These are phyloP conservation scores for Aspergillus diversus DNA, from an alignment of 495 filamentous ascomycete species.

Conservation along the genomic window DNA sequence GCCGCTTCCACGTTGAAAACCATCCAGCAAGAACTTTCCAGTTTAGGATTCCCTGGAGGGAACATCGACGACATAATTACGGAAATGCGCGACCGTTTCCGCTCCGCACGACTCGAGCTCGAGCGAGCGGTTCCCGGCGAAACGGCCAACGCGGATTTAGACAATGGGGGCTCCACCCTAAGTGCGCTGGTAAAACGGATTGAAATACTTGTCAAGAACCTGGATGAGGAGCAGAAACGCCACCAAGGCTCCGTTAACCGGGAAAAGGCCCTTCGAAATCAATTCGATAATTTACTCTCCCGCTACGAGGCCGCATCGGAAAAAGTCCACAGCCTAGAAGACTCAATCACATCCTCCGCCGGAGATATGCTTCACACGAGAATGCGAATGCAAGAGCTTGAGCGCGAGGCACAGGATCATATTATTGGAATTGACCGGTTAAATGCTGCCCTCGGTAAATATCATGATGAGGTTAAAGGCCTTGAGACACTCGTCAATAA, in stretches of 20 bases:
- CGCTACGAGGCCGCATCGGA: constrained; percentile 44
- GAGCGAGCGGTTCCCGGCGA: constrained; percentile 72
- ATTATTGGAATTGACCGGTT: constrained; percentile 62
- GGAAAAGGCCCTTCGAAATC: constrained; percentile 42
- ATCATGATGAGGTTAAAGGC: constrained; percentile 63
- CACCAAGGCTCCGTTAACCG: constrained; percentile 37
- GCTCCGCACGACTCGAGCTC: constrained; percentile 67
- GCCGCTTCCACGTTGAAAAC: constrained; percentile 40
- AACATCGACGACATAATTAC: constrained; percentile 53
- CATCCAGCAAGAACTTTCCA: constrained; percentile 45
- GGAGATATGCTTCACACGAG: constrained; percentile 50
- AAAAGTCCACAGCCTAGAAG: constrained; percentile 55
- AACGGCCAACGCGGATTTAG: constrained; percentile 45
- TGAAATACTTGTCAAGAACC: constrained; percentile 39
- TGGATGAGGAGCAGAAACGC: constrained; percentile 36
- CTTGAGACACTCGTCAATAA: constrained; percentile 63
- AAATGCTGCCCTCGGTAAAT: constrained; percentile 62
- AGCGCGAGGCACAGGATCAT: constrained; percentile 58
- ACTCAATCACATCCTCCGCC: constrained; percentile 59
- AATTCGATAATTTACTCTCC: constrained; percentile 46
- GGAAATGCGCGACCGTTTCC: constrained; percentile 57
- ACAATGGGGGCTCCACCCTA: constrained; percentile 44
- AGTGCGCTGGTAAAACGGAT: constrained; percentile 41
- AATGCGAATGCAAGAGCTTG: constrained; percentile 50
- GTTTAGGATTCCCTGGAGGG: constrained; percentile 58